phyloP scores from a whole-genome alignment of 345 rosid species.

The Microthlaspi erraticum region DNA sequence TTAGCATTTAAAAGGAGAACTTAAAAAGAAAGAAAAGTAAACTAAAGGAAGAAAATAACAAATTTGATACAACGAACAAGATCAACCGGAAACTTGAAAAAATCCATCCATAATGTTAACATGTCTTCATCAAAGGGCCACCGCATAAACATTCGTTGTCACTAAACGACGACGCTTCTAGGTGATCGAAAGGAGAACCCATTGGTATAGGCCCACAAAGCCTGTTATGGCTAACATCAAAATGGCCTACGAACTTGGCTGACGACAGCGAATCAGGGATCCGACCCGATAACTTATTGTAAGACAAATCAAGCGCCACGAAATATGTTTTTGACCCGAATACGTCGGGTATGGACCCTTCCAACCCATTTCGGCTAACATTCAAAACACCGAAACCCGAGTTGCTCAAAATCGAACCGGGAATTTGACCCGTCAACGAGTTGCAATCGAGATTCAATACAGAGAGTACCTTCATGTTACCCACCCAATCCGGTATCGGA shows the following conservation, averaged over 20 bases:
- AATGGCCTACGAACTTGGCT: conserved; percentile 69
- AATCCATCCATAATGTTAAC: conserved; percentile 43
- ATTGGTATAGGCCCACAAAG: conserved; percentile 84
- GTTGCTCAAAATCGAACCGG: conserved; percentile 56
- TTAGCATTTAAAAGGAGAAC: conserved; percentile 1
- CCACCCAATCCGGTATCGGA: conserved; percentile 63
- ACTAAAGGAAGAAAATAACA: conserved; percentile 1
- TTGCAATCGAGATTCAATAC: conserved; percentile 73
- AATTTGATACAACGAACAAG: conserved; percentile 16
- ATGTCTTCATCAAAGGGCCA: conserved; percentile 71
- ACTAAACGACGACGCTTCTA: conserved; percentile 68
- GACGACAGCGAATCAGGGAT: conserved; percentile 69
- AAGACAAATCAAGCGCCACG: conserved; percentile 78
- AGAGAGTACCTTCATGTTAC: conserved; percentile 79
- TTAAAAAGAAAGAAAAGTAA: not conserved
- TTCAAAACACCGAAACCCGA: conserved; percentile 71
- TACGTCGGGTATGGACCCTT: conserved; percentile 79
- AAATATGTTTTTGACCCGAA: conserved; percentile 74
- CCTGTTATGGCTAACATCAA: conserved; percentile 88
- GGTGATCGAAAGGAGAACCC: conserved; percentile 80
- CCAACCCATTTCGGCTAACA: conserved; percentile 75
- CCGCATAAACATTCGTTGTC: conserved; percentile 87
- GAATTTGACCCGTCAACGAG: conserved; percentile 63
- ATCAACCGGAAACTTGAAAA: not conserved
- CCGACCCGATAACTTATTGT: conserved; percentile 67